Conservation (phyloP, 768 basidiomycete species). For the Mycena latifolia region DNA sequence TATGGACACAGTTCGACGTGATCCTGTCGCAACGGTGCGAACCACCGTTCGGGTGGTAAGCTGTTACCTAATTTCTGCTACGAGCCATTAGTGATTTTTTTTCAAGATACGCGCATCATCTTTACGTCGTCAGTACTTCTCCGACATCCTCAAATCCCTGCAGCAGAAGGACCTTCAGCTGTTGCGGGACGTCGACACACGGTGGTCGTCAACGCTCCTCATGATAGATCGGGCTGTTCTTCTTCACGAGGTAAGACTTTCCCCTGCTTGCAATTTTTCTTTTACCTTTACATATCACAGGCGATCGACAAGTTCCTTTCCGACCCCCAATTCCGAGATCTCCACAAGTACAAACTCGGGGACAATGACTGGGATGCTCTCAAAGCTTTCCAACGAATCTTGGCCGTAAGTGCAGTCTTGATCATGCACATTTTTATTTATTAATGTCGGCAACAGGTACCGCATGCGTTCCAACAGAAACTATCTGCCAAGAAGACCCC, state of each 20-base stretch:
- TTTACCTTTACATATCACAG: constrained; percentile 28
- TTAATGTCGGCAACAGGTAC: constrained; percentile 30
- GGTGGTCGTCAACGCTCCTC: constrained; percentile 48
- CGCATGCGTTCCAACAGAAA: constrained; percentile 41
- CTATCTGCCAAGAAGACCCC: constrained; percentile 41
- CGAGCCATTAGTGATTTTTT: not conserved
- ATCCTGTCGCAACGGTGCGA: constrained; percentile 23
- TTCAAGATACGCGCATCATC: constrained; percentile 32
- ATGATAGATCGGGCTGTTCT: constrained; percentile 47
- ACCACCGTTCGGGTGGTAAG: constrained; percentile 17
- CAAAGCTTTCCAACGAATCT: constrained; percentile 39
- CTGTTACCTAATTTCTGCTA: not conserved
- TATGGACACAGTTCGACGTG: constrained; percentile 2
- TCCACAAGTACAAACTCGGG: constrained; percentile 39
- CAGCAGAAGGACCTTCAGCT: constrained; percentile 42
- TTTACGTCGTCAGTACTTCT: constrained; percentile 33
- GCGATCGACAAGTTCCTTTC: constrained; percentile 42
- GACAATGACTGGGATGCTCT: constrained; percentile 44
- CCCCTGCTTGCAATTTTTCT: not conserved
- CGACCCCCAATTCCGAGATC: constrained; percentile 39
- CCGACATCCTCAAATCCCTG: constrained; percentile 25
- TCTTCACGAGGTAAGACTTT: constrained; percentile 37
- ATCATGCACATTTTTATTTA: not conserved
- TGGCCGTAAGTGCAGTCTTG: constrained; percentile 37
- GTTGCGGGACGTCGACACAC: constrained; percentile 43